Evolutionary conservation across 2,329 filamentous ascomycete genomes (phyloP).

Genomic region (Clonostachys byssicola): DNA sequence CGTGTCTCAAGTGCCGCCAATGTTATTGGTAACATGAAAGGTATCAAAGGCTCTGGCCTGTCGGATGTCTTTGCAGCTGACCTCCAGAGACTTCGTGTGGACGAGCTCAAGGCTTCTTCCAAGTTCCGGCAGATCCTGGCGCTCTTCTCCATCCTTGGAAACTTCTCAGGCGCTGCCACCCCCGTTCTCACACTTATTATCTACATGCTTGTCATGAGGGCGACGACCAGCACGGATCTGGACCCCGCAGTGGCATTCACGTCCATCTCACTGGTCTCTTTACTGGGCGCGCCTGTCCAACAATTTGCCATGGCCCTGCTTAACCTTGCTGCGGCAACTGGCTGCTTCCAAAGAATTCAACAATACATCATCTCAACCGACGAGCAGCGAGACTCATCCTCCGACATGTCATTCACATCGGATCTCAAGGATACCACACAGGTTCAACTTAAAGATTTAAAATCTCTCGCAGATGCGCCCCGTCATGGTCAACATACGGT

Average conservation of each 20-base stretch:
- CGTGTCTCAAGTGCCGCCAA: constrained; percentile 30
- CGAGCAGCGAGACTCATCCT: constrained; percentile 12
- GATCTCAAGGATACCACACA: too few species aligned
- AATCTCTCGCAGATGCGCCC: not conserved
- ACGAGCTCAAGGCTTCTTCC: constrained; percentile 30
- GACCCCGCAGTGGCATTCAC: not conserved
- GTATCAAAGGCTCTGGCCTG: constrained; percentile 38
- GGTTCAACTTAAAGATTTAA: not conserved
- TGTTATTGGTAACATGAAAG: constrained; percentile 35
- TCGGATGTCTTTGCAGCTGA: constrained; percentile 19
- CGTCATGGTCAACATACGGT: too few species aligned
- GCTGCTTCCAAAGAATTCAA: constrained; percentile 23
- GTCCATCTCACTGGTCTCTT: not conserved
- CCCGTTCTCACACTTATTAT: not conserved
- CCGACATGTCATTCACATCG: constrained; percentile 1
- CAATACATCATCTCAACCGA: constrained; percentile 16
- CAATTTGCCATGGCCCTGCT: not conserved
- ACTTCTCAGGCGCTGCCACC: constrained; percentile 10
- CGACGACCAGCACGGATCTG: not conserved
- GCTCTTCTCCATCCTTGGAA: constrained; percentile 16
- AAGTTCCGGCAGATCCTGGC: constrained; percentile 27
- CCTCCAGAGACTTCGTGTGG: constrained; percentile 26
- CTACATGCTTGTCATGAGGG: not conserved
- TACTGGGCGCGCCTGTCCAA: not conserved
- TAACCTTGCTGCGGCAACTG: not conserved